These are phyloP conservation scores for Phyllosticta capitalensis DNA, from an alignment of 2,329 filamentous ascomycete species.

Conservation along the genomic window DNA sequence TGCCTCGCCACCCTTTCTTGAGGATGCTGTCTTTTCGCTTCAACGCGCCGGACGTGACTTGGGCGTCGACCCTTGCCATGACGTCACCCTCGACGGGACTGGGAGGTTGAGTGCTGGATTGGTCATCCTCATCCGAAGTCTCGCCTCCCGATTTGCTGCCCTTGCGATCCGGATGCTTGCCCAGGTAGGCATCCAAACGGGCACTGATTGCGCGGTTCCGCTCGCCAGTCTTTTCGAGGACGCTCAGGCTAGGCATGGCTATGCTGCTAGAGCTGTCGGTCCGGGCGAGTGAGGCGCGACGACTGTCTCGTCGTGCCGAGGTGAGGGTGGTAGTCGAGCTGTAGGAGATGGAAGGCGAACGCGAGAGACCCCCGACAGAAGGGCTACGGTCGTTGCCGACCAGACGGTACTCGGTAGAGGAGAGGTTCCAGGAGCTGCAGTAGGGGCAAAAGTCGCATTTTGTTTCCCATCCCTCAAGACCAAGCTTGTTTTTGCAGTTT, in stretches of 20 bases:
- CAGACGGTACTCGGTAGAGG: conserved; percentile 36
- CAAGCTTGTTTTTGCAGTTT: conserved; percentile 37
- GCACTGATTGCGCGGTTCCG: conserved; percentile 32
- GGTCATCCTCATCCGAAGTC: conserved; percentile 20
- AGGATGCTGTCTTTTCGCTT: conserved; percentile 25
- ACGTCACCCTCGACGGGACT: conserved; percentile 24
- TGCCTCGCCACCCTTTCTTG: conserved; percentile 25
- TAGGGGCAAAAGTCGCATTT: conserved; percentile 39
- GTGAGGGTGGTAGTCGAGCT: conserved; percentile 16
- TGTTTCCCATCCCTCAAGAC: conserved; percentile 41
- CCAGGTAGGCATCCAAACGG: conserved; percentile 30
- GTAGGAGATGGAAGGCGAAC: conserved; percentile 28
- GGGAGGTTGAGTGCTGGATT: conserved; percentile 14
- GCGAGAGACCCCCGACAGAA: conserved; percentile 32
- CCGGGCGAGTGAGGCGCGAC: conserved; percentile 27
- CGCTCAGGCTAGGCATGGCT: conserved; percentile 13
- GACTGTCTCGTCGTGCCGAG: conserved; percentile 27
- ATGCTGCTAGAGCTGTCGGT: conserved; percentile 29
- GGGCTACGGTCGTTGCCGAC: conserved; percentile 32
- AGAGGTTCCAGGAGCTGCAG: conserved; percentile 32
- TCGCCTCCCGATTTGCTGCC: conserved; percentile 14
- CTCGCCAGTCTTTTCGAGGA: conserved; percentile 21
- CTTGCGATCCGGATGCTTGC: conserved; percentile 10
- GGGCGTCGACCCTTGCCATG: conserved; percentile 7
- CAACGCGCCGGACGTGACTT: conserved; percentile 18